Percentiles rank a stretch among this genome's conserved stretches.
Conservation (phyloP, 2,329 filamentous ascomycete species). For the Scorias spongiosa region DNA sequence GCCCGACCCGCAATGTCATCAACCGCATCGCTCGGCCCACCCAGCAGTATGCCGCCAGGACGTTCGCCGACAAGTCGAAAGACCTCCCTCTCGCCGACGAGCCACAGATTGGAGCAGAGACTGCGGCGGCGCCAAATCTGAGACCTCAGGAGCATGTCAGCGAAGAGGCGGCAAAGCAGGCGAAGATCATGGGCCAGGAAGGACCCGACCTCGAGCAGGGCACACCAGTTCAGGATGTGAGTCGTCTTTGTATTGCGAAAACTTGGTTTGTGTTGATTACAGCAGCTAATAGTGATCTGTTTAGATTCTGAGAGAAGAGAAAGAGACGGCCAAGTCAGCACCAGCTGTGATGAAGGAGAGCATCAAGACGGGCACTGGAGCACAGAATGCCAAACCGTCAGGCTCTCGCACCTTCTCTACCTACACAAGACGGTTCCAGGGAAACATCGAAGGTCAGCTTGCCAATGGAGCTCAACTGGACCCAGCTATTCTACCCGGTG, state of each 20-base stretch:
- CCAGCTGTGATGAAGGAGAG: conserved; percentile 52
- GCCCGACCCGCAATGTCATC: conserved; percentile 11
- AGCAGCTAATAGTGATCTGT: not conserved
- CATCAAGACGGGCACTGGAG: conserved; percentile 25
- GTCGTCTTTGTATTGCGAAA: conserved; percentile 6
- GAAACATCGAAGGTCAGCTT: not conserved
- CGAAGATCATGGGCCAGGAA: conserved; percentile 40
- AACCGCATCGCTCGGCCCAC: conserved; percentile 10
- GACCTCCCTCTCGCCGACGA: conserved; percentile 11
- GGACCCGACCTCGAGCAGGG: conserved; percentile 50
- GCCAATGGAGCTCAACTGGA: conserved; percentile 4
- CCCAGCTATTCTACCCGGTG: conserved; percentile 13
- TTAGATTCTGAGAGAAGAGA: conserved; percentile 50
- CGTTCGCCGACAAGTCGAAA: conserved; percentile 13
- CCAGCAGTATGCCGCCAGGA: conserved; percentile 2
- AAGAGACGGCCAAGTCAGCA: conserved; percentile 44
- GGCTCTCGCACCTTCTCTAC: conserved; percentile 44
- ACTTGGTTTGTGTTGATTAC: not conserved
- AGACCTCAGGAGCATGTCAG: conserved; percentile 44
- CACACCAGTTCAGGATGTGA: conserved; percentile 51
- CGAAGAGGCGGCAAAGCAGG: conserved; percentile 48
- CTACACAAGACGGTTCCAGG: conserved; percentile 25
- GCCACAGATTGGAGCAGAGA: conserved; percentile 11
- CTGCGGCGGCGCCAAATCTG: conserved; percentile 32
- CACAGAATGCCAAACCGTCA: conserved; percentile 14